A percentile compares a stretch with the other conserved stretches of the same genome.
phyloP scores from a whole-genome alignment of 164 flowering plant species.

The Macadamia tetraphylla region DNA sequence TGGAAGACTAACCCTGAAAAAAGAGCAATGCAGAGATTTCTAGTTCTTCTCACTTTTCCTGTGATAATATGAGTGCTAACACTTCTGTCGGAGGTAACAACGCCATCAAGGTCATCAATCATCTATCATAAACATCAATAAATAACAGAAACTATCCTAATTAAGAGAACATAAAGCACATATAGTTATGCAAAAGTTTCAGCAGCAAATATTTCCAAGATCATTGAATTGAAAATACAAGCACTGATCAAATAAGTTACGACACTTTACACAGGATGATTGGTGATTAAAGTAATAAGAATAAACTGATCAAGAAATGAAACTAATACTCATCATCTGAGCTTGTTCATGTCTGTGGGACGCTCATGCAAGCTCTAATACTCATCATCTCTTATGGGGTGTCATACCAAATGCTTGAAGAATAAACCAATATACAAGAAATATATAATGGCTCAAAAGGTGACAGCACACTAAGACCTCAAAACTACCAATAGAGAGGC shows the following conservation, averaged over 20 bases:
- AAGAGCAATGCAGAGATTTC: constrained; percentile 80
- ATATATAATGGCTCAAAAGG: neutral
- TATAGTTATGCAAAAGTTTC: neutral
- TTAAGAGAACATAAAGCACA: neutral
- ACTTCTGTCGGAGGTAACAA: constrained; percentile 54
- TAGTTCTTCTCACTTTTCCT: constrained; percentile 69
- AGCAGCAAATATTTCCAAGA: neutral
- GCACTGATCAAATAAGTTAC: neutral
- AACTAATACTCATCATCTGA: too few species aligned
- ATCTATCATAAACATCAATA: constrained; percentile 39
- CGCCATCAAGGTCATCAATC: constrained; percentile 71
- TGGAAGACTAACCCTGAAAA: constrained; percentile 68
- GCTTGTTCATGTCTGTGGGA: neutral
- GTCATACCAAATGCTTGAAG: neutral
- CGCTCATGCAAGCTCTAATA: neutral
- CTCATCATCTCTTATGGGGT: neutral
- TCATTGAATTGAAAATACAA: neutral
- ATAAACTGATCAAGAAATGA: neutral
- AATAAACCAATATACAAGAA: neutral
- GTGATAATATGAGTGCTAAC: constrained; percentile 68
- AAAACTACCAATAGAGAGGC: too few species aligned
- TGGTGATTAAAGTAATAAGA: neutral
- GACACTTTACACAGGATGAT: neutral
- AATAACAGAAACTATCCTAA: neutral
- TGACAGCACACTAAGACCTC: too few species aligned